These are phyloP conservation scores for Davidsoniella eucalypti DNA, from an alignment of 2,329 filamentous ascomycete species.

Conservation along the genomic window DNA sequence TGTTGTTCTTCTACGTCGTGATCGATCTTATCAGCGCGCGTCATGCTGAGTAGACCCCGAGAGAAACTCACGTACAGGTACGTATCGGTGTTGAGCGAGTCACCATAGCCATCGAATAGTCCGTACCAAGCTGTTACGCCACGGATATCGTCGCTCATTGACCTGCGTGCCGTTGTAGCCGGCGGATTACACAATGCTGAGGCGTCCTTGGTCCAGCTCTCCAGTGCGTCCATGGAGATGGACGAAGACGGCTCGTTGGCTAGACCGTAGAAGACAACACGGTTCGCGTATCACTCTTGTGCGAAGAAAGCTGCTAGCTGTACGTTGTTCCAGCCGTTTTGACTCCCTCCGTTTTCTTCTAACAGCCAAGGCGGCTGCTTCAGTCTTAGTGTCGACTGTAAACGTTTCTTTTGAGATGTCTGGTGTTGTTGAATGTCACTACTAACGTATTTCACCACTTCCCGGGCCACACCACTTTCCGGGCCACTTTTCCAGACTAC, in stretches of 20 bases:
- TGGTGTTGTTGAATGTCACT: no score
- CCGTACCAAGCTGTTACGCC: constrained; percentile 57
- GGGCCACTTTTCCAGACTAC: no score
- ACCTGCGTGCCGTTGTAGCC: constrained; percentile 43
- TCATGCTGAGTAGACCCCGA: constrained; percentile 45
- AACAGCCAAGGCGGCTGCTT: background rate
- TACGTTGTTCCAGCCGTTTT: constrained; percentile 48
- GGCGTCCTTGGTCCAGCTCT: constrained; percentile 41
- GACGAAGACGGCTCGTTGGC: constrained; percentile 51
- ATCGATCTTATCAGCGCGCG: constrained; percentile 48
- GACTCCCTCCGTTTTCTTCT: constrained; percentile 21
- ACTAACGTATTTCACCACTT: no score
- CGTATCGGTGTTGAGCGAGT: constrained; percentile 53
- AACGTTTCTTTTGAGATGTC: background rate
- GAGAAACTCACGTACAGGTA: constrained; percentile 74
- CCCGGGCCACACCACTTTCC: no score
- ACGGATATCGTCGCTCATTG: constrained; percentile 60
- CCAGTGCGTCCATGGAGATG: constrained; percentile 35
- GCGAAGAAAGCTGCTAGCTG: constrained; percentile 18
- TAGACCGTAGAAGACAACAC: constrained; percentile 50
- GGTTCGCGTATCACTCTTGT: constrained; percentile 25
- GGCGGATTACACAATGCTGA: constrained; percentile 39
- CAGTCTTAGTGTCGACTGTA: background rate
- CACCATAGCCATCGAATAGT: constrained; percentile 38
- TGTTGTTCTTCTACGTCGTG: constrained; percentile 49